A percentile compares a stretch with the other conserved stretches of the same genome.
These are phyloP conservation scores for Terana coerulea DNA, from an alignment of 768 basidiomycete species.

Conservation along the genomic window DNA sequence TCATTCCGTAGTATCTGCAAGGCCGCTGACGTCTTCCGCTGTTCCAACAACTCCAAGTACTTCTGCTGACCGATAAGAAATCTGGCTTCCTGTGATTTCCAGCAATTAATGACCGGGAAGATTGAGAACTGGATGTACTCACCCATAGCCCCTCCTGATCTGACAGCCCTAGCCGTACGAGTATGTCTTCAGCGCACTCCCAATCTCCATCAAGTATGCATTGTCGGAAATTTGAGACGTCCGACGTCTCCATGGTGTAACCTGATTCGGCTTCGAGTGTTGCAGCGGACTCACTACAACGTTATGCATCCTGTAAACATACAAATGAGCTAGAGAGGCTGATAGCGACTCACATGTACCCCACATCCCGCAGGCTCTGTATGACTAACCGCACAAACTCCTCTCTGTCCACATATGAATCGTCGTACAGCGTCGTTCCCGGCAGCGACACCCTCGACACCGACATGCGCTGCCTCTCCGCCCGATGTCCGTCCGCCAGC, in stretches of 20 bases:
- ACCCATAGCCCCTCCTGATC: constrained; percentile 72
- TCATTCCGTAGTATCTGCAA: constrained; percentile 85
- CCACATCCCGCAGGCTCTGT: constrained; percentile 87
- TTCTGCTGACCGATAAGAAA: constrained; percentile 94
- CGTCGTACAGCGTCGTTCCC: constrained; percentile 74
- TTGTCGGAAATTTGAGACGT: constrained; percentile 76
- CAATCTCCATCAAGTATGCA: constrained; percentile 79
- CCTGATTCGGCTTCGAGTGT: constrained; percentile 92
- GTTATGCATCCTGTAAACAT: constrained; percentile 14
- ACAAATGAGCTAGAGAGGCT: background rate
- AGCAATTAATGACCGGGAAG: background rate
- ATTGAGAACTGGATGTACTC: constrained; percentile 21
- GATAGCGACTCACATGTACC: constrained; percentile 43
- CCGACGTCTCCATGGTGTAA: constrained; percentile 73
- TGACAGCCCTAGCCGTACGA: constrained; percentile 64
- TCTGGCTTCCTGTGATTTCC: constrained; percentile 67
- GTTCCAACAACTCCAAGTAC: constrained; percentile 89
- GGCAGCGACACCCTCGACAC: constrained; percentile 64
- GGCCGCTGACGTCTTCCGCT: constrained; percentile 73
- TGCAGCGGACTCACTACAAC: constrained; percentile 75
- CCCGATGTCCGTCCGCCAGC: constrained; percentile 13
- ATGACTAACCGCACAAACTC: constrained; percentile 88
- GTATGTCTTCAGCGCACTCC: constrained; percentile 68
- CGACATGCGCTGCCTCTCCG: constrained; percentile 14
- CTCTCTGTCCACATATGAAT: constrained; percentile 77